Conservation (phyloP, 176 grass and related monocot species). For the Puccinellia tenuiflora region DNA sequence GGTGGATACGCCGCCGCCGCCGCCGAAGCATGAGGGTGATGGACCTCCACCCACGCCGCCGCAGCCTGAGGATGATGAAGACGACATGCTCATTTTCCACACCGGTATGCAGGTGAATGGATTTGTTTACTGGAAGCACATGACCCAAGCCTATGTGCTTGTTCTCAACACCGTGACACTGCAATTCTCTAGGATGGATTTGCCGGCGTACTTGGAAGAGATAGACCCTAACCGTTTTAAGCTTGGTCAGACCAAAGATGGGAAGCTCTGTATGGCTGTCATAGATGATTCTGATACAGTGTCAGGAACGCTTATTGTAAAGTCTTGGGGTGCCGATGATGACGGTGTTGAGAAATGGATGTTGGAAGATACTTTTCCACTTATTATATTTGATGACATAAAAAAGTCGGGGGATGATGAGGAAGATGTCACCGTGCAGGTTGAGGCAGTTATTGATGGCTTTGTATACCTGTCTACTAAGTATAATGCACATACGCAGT, state of each 20-base stretch:
- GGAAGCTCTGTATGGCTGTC: neutral
- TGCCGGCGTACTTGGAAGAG: neutral
- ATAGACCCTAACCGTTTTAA: neutral
- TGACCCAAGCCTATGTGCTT: neutral
- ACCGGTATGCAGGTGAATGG: neutral
- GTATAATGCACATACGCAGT: neutral
- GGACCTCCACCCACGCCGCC: neutral
- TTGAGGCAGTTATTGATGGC: neutral
- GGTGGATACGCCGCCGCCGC: neutral
- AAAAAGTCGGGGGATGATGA: neutral
- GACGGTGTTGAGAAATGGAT: neutral
- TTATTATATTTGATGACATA: neutral
- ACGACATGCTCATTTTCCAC: neutral
- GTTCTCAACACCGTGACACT: neutral
- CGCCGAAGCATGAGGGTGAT: neutral
- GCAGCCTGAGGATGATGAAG: neutral
- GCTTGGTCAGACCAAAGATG: neutral
- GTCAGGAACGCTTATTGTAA: neutral
- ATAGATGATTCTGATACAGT: neutral
- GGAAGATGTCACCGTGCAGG: neutral
- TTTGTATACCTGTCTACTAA: neutral
- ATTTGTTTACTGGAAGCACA: neutral
- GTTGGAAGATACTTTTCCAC: neutral
- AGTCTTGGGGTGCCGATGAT: neutral
- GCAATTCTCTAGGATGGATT: neutral